Conservation (phyloP, 1,284 basidiomycete species). For the Sporisorium reilianum region DNA sequence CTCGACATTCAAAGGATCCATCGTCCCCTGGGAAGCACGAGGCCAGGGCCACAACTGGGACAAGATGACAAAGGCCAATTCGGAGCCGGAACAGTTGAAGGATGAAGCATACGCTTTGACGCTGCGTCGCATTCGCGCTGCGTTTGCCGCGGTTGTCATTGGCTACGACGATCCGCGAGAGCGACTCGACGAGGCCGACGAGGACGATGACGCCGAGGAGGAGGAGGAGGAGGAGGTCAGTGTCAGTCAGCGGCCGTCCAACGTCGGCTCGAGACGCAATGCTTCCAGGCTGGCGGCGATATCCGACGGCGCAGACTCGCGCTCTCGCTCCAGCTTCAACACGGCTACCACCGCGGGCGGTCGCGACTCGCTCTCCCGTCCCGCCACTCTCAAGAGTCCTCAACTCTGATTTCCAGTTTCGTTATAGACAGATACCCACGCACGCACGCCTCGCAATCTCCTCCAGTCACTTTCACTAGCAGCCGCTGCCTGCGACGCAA, state of each 20-base stretch:
- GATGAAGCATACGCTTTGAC: constrained; percentile 45
- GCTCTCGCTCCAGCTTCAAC: constrained; percentile 27
- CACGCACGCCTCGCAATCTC: not conserved
- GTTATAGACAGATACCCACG: constrained; percentile 13
- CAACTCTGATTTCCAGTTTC: constrained; percentile 1
- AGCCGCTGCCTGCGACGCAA: not conserved
- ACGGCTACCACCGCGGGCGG: constrained; percentile 16
- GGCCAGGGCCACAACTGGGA: constrained; percentile 59
- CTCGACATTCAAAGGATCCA: constrained; percentile 21
- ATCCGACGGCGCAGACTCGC: constrained; percentile 7
- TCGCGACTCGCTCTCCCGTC: constrained; percentile 16
- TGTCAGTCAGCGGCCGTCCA: not conserved
- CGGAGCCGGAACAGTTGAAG: constrained; percentile 30
- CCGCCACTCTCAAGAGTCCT: constrained; percentile 24
- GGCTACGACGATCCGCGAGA: constrained; percentile 23
- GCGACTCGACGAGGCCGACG: constrained; percentile 16
- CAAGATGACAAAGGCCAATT: constrained; percentile 45
- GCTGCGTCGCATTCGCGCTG: constrained; percentile 31
- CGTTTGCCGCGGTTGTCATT: constrained; percentile 30
- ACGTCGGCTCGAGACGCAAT: not conserved
- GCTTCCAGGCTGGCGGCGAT: not conserved
- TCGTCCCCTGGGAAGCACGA: constrained; percentile 45
- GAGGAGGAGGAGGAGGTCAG: constrained; percentile 14
- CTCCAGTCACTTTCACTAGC: not conserved
- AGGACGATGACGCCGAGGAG: constrained; percentile 16